These are phyloP conservation scores for Botrytis hyacinthi DNA, from an alignment of 2,329 filamentous ascomycete species.

Conservation along the genomic window DNA sequence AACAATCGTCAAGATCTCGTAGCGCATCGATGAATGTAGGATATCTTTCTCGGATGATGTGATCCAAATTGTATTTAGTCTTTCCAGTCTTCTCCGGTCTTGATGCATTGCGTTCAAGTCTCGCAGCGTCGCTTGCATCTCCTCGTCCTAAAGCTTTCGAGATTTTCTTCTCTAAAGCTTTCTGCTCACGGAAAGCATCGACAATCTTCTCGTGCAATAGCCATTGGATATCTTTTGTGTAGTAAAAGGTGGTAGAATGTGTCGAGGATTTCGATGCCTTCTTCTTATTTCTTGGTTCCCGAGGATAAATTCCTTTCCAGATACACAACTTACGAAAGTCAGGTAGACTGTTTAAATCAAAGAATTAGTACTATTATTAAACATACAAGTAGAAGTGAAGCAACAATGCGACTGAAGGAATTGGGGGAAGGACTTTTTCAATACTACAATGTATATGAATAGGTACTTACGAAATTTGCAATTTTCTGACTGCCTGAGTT, in stretches of 20 bases:
- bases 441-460: background rate
- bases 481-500: slow-evolving; percentile 94
- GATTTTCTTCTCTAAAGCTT: slow-evolving; percentile 96
- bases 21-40: slow-evolving; percentile 94
- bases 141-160: slow-evolving; percentile 86
- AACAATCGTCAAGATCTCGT: slow-evolving; percentile 90
- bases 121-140: slow-evolving; percentile 83
- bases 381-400: background rate
- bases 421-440: background rate
- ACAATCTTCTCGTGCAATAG: slow-evolving; percentile 94
- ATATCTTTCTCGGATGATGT: slow-evolving; percentile 97
- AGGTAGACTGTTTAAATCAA: slow-evolving; percentile 63
- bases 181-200: slow-evolving; percentile 94
- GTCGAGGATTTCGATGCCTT: slow-evolving; percentile 92
- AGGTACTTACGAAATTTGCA: slow-evolving; percentile 62
- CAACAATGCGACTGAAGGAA: background rate
- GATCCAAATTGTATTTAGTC: slow-evolving; percentile 86
- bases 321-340: slow-evolving; percentile 99
- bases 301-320: slow-evolving; percentile 98
- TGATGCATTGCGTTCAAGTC: slow-evolving; percentile 81
- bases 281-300: slow-evolving; percentile 94
- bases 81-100: slow-evolving; percentile 88
- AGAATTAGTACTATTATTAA: background rate
- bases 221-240: slow-evolving; percentile 95
- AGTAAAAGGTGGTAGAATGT: slow-evolving; percentile 87